phyloP scores from a whole-genome alignment of 257 asterid genomes.

The Cynanchum wilfordii region DNA sequence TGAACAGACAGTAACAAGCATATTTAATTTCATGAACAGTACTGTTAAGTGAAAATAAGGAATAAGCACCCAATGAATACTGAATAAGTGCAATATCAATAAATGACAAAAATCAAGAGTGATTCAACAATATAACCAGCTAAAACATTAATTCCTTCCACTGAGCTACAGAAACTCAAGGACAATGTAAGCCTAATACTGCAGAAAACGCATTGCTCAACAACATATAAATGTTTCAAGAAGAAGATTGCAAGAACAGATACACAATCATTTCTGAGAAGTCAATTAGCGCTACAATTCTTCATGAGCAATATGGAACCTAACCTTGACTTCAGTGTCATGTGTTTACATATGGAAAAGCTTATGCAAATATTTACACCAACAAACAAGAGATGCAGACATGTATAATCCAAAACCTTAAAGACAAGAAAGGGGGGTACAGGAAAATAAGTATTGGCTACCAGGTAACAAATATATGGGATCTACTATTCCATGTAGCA shows the following conservation, averaged over 20 bases:
- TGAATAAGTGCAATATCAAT: not conserved
- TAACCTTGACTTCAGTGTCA: not conserved
- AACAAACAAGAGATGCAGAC: not conserved
- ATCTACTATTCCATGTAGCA: not conserved
- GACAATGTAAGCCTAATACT: not conserved
- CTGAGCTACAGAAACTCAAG: not conserved
- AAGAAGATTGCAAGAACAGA: not conserved
- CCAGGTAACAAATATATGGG: not conserved
- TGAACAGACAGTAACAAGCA: conserved; percentile 1
- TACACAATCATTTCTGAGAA: not conserved
- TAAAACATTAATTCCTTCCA: not conserved
- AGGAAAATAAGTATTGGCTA: not conserved
- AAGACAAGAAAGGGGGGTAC: not conserved
- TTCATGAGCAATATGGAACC: not conserved
- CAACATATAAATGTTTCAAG: not conserved
- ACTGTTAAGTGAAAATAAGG: not conserved
- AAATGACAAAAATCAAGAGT: not conserved
- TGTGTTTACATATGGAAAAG: not conserved
- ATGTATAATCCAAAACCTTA: not conserved
- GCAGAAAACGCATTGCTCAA: not conserved
- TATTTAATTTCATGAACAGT: not conserved
- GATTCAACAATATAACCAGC: not conserved
- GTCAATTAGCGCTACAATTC: not conserved
- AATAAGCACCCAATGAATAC: not conserved
- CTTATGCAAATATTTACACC: not conserved